Evolutionary conservation across 2,329 filamentous ascomycete species (phyloP), one percentile per base, ranked within the genome.

Genomic region (Botryotinia narcissicola): DNA sequence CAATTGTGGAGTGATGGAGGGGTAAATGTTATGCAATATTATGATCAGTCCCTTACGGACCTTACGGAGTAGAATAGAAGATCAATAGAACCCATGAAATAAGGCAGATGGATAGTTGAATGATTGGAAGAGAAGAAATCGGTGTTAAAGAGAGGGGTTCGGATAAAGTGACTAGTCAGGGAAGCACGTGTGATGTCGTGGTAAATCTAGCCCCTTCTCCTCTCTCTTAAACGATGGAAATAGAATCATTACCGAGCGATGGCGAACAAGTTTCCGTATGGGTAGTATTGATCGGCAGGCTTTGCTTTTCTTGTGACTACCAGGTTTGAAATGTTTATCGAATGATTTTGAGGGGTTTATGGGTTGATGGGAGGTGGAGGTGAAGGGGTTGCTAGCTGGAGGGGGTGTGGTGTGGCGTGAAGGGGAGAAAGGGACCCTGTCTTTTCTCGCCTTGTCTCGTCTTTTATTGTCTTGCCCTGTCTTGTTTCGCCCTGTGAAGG

Each of bases 121-220:
- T 68, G 48, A 42, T n/a, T 42, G 48, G 44, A 54, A 57, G 51
- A 54, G 48, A 68, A 42, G 35, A 35, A 16, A 5, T 54, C 35
- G 48, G 48, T 29, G 25, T 68, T 57, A 42, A 42, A 7, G 46
- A 25, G 35, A 51, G n/a, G 35, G 14, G 51, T 54, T 54, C 51
- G 51, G n/a, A 54, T 54, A 16, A 54, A 29, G 9, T 29, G 22
- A 32, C 3, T 57, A 57, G 29, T 57, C 35, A 57, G 16, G 46
- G 18, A 42, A 68, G 35, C 64, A 68, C 64, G 64, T 68, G 35
- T 62, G 25, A 62, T 8, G 29, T 32, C 14, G 35, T 51, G 9
- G 46, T 57, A 42, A 48, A 68, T 68, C 32, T 68, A 57, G 64
- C 46, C 64, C 64, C 46, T 35, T 68, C 46, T 57, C 40, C 46